phyloP scores from a whole-genome alignment of 805 yeast genomes.

The Metschnikowia chrysomelidarum region DNA sequence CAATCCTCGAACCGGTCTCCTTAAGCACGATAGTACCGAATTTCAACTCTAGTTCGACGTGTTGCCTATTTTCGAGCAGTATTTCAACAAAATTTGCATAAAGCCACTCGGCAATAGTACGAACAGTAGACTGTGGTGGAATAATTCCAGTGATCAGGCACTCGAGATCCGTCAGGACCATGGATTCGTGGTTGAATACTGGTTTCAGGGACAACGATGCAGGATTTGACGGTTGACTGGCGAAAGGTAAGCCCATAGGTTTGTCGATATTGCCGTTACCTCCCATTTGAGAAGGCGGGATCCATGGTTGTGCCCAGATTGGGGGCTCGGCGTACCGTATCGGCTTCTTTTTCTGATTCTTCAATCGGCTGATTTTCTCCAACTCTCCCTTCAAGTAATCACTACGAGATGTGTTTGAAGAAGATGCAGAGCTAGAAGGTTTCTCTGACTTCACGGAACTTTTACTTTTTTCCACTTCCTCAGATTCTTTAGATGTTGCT shows the following conservation, averaged over 20 bases:
- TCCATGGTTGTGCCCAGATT: slow-evolving; percentile 80
- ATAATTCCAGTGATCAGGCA: slow-evolving; percentile 69
- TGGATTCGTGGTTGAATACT: slow-evolving; percentile 31
- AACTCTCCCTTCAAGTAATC: too few species aligned
- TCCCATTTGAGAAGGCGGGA: slow-evolving; percentile 16
- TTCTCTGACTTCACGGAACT: too few species aligned
- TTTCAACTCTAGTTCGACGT: slow-evolving; percentile 70
- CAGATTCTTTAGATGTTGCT: slow-evolving; percentile 1
- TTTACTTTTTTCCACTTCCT: not conserved
- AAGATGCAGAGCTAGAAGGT: too few species aligned
- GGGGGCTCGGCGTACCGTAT: slow-evolving; percentile 65
- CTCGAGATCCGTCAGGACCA: slow-evolving; percentile 38
- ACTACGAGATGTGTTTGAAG: too few species aligned
- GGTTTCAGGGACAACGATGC: slow-evolving; percentile 13
- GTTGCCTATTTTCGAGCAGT: slow-evolving; percentile 49
- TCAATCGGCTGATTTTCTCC: slow-evolving; percentile 23
- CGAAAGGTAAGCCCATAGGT: slow-evolving; percentile 1
- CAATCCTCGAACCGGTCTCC: slow-evolving; percentile 57
- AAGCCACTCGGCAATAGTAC: slow-evolving; percentile 85
- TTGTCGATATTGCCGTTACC: not conserved
- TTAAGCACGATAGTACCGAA: slow-evolving; percentile 71
- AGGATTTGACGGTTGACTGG: slow-evolving; percentile 6
- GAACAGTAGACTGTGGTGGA: slow-evolving; percentile 77
- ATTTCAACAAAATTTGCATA: slow-evolving; percentile 75
- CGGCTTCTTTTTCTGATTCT: slow-evolving; percentile 45